Base-by-base conservation (phyloP, 1,284 basidiomycete species). In the Trametes hirsuta region DNA sequence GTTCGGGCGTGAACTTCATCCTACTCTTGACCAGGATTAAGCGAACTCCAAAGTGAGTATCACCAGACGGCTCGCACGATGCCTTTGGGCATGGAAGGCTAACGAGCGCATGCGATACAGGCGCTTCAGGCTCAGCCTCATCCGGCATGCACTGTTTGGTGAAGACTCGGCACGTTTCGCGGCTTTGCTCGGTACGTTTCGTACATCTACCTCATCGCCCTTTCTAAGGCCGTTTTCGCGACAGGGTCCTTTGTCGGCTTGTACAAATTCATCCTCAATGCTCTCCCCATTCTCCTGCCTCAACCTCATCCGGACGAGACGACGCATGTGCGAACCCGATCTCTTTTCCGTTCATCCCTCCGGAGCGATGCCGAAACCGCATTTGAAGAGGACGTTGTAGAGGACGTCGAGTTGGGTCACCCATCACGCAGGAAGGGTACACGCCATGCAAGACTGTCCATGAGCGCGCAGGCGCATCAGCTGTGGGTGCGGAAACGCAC, bases 241-340 rank as follows among this genome's bases (percentile, higher is more conserved):
- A 22, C 64, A 91, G 91, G 89, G 2, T 86, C 89, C 0, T 95
- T 94, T 68, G 90, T 91, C 6, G 83, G 87, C 12, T 68, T 94
- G 15, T 93, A 96, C 78, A 95, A 93, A 66, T 83, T 90, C 68
- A 81, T 94, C 24, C 81, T 95, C 6, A 96, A 97, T 69, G 79
- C 87, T 0, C 82, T 97, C 2, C 93, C 94, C 0, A 84, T 97
- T 42, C 77, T 93, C 4, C 81, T 91, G n/a, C 84, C 87, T 0
- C 75, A 77, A 64, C 72, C 83, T 55, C 70, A 74, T 59, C 45
- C 64, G 22, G 34, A 66, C 36, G 37, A 68, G 59, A 47, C 45
- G 11, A 60, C 59, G 4, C 56, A 57, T 18, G 41, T 77, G 45
- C 63, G 59, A 40, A 74, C 57, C 61, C 72, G 57, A 70, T 81